Conservation (phyloP, 2,329 filamentous ascomycete species). For the Apiospora kogelbergensis region DNA sequence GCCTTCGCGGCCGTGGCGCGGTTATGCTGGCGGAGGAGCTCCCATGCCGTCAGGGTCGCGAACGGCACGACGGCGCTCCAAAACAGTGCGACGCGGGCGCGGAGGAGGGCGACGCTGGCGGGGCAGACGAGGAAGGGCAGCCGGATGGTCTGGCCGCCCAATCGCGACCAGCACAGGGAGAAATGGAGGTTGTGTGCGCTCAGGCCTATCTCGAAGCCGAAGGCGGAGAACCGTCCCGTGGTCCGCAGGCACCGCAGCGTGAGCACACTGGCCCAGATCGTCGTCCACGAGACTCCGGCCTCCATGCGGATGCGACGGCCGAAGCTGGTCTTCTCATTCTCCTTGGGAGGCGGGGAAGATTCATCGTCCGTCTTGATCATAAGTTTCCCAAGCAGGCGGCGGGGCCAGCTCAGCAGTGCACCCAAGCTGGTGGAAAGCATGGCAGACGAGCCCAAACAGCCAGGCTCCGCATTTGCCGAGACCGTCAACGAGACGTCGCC, state of each 20-base stretch:
- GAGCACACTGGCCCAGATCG: conserved; percentile 36
- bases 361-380: neutral
- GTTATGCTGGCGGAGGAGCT: conserved; percentile 28
- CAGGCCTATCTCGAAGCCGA: conserved; percentile 46
- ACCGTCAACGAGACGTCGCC: conserved; percentile 38
- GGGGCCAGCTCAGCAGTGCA: neutral
- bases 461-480: conserved; percentile 29
- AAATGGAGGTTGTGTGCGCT: conserved; percentile 41
- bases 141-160: conserved; percentile 42
- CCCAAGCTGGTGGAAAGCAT: neutral
- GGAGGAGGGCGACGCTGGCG: conserved; percentile 23
- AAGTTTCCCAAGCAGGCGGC: neutral
- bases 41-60: conserved; percentile 37
- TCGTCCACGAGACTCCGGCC: conserved; percentile 40
- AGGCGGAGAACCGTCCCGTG: conserved; percentile 39
- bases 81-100: conserved; percentile 30
- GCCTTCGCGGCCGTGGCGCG: neutral
- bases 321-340: neutral
- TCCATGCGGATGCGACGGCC: conserved; percentile 37
- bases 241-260: conserved; percentile 44
- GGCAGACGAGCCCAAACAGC: conserved; percentile 23
- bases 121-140: conserved; percentile 43
- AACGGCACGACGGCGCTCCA: conserved; percentile 41
- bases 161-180: conserved; percentile 47
- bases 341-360: neutral